Evolutionary conservation across 176 grass and related monocot species (phyloP).

Genomic region (Saccharum spontaneum): DNA sequence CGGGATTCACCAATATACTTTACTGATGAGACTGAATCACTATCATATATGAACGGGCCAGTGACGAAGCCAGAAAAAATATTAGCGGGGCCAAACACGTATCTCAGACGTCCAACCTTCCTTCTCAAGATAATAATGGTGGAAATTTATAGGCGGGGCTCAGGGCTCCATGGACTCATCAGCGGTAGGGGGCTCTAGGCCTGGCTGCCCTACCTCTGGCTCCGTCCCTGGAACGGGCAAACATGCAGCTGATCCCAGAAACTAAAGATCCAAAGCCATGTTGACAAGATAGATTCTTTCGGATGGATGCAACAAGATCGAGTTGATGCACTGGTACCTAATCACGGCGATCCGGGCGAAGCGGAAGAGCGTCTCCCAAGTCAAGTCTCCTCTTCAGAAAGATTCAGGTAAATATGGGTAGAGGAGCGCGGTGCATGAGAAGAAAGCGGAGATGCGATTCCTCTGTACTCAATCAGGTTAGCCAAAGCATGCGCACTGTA

Average conservation of each 20-base stretch:
- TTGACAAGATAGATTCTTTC: no score
- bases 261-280: no score
- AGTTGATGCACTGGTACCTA: not conserved
- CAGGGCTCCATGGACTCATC: no score
- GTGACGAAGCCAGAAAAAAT: no score
- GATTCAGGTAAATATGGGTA: not conserved
- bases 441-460: not conserved
- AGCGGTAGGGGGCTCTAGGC: no score
- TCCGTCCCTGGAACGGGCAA: no score
- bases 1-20: no score
- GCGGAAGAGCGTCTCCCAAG: not conserved
- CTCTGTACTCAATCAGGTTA: not conserved
- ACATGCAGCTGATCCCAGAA: not conserved
- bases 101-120: no score
- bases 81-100: no score
- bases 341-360: constrained; percentile 6
- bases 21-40: not conserved
- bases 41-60: not conserved
- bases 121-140: no score
- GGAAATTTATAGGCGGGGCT: no score
- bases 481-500: not conserved
- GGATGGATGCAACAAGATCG: not conserved
- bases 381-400: not conserved
- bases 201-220: no score
- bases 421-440: not conserved